Base-by-base conservation (phyloP, 805 yeast species). In the Cephaloascus fragrans region DNA sequence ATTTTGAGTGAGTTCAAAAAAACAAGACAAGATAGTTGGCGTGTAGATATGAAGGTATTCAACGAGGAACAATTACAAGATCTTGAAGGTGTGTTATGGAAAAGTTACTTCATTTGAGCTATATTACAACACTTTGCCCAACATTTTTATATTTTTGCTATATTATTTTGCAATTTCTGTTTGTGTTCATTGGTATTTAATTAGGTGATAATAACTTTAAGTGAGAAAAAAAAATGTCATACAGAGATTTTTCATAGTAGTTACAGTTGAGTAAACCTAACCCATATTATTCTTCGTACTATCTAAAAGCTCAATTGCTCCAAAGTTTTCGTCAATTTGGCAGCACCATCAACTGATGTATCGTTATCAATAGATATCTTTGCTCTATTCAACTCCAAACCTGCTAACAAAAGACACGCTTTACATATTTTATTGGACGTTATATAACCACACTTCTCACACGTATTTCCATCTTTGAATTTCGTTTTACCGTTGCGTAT, bases 21-120 rank as follows among this genome's bases (percentile, higher is more conserved):
- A 63, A 77, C 86, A 4, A 74, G 97, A 47, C 94, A 89, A 42
- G 98, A 90, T 51, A 87, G 97, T 0, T 90, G 98, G 98, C 95
- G 85, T 51, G 75, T 87, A 42, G 98, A 90, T 55, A 73, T 83
- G 43, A 69, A 69, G 47, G 76, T 73, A 12, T 93, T 90, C 56
- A 76, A 79, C 6, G 75, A 71, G 37, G 85, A 81, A 3, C 94
- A 90, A 57, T 65, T 88, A 37, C 93, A 87, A 52, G 96, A 87
- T 54, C 62, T 90, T 35, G 98, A 90, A 56, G 98, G 98, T 33
- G 96, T 90, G 3, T 60, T 89, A 19, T 83, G 95, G 84, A 83
- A 84, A 56, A 85, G 95, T 54, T 90, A 93, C 54, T 89, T 87
- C 57, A 87, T 90, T 6, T 87, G 63, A 46, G 18, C 14, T 12